A percentile compares a stretch with the other conserved stretches of the same genome.
Evolutionary conservation across 176 grass and related monocot genomes (phyloP).

Genomic region (Triticum dicoccoides): DNA sequence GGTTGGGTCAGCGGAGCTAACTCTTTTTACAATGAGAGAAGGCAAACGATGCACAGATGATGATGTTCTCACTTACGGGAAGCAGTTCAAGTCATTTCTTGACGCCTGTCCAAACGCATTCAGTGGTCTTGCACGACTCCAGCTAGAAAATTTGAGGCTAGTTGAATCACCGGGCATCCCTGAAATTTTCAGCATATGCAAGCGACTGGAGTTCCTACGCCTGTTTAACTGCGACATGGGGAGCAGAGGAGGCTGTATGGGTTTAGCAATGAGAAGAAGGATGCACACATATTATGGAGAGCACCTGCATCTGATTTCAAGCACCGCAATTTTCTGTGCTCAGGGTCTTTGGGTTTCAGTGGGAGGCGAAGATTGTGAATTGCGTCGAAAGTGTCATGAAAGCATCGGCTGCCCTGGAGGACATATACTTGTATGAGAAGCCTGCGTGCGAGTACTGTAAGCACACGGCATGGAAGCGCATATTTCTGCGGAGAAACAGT

Average conservation of each 20-base stretch:
- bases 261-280: no score
- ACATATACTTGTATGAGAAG: background rate
- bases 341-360: background rate
- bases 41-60: accelerated
- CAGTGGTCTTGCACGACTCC: background rate
- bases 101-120: background rate
- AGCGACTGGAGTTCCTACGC: background rate
- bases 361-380: background rate
- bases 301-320: no score
- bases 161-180: background rate
- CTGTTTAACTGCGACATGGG: background rate
- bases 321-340: slow-evolving; percentile 2
- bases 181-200: background rate
- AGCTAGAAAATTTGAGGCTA: background rate
- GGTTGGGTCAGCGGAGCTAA: background rate
- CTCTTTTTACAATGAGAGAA: background rate
- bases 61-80: background rate
- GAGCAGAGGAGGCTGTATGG: no score
- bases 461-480: no score
- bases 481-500: no score
- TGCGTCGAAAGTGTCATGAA: background rate
- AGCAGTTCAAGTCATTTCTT: background rate
- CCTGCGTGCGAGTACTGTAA: background rate
- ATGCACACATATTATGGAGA: no score
- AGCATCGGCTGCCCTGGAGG: background rate